These are phyloP conservation scores for Malassezia dermatis DNA, from an alignment of 1,284 basidiomycete genomes.

Conservation along the genomic window DNA sequence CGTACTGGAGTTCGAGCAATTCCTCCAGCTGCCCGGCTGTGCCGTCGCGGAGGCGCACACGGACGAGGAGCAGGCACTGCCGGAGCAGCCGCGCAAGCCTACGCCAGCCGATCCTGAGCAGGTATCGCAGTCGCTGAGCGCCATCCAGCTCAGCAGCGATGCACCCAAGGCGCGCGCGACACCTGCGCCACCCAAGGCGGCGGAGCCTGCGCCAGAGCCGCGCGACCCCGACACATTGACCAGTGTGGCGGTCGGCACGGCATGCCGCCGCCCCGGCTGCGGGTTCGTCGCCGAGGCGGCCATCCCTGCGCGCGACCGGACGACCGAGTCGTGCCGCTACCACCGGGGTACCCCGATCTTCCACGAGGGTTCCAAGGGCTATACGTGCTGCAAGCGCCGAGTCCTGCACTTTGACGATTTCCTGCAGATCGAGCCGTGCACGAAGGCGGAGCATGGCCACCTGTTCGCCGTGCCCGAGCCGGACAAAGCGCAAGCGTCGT, in stretches of 20 bases:
- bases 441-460: conserved; percentile 31
- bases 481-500: conserved; percentile 25
- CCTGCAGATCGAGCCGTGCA: conserved; percentile 40
- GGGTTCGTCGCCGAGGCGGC: not conserved
- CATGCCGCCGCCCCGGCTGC: conserved; percentile 11
- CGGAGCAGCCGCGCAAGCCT: not conserved
- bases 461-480: conserved; percentile 25
- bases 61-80: conserved; percentile 26
- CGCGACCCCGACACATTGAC: conserved; percentile 2
- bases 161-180: not conserved
- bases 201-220: conserved; percentile 5
- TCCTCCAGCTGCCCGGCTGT: conserved; percentile 39
- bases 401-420: conserved; percentile 47
- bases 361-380: conserved; percentile 47
- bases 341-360: conserved; percentile 44
- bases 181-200: not conserved
- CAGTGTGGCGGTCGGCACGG: not conserved
- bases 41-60: conserved; percentile 25
- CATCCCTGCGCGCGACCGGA: conserved; percentile 12
- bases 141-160: not conserved
- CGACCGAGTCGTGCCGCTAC: conserved; percentile 29
- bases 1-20: conserved; percentile 46
- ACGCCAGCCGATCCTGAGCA: not conserved
- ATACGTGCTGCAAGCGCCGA: conserved; percentile 42
- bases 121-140: not conserved